These are phyloP conservation scores for Shiraia bambusicola DNA, from an alignment of 2,329 filamentous ascomycete species.

Conservation along the genomic window DNA sequence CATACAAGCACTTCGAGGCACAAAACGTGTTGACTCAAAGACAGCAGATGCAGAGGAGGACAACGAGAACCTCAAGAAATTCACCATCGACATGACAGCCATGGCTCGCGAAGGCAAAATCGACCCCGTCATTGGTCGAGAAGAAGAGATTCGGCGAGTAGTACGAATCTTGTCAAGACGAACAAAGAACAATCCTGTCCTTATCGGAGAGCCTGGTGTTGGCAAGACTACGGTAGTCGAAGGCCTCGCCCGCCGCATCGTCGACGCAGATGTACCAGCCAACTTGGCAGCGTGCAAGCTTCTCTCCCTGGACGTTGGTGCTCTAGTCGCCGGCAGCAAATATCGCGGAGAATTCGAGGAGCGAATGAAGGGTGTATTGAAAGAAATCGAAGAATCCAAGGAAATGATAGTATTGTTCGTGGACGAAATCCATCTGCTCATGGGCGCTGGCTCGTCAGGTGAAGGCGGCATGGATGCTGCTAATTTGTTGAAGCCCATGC, in stretches of 20 bases:
- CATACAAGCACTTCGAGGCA: conserved; percentile 89
- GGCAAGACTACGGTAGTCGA: conserved; percentile 98
- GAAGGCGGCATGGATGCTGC: conserved; percentile 99
- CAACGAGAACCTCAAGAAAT: conserved; percentile 94
- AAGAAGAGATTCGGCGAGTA: conserved; percentile 91
- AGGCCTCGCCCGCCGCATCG: conserved; percentile 90
- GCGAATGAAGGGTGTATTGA: conserved; percentile 97
- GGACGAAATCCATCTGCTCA: conserved; percentile 96
- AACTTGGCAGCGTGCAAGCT: conserved; percentile 92
- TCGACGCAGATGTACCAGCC: conserved; percentile 94
- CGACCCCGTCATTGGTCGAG: conserved; percentile 93
- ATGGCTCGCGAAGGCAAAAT: conserved; percentile 97
- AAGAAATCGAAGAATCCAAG: conserved; percentile 91
- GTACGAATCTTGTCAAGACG: conserved; percentile 88
- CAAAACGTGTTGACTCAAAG: conserved; percentile 90
- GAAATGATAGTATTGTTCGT: conserved; percentile 98
- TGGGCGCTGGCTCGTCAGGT: conserved; percentile 92
- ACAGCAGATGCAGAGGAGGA: conserved; percentile 91
- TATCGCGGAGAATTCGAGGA: conserved; percentile 98
- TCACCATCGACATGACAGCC: conserved; percentile 97
- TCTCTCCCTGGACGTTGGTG: conserved; percentile 91
- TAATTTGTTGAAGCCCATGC: conserved; percentile 96
- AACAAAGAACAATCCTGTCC: conserved; percentile 97
- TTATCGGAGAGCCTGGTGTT: conserved; percentile 97
- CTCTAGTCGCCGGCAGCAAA: conserved; percentile 94